Evolutionary conservation across 2,329 filamentous ascomycete species (phyloP), one percentile per base, ranked within the genome.

Genomic region (Aspergillus sojae): DNA sequence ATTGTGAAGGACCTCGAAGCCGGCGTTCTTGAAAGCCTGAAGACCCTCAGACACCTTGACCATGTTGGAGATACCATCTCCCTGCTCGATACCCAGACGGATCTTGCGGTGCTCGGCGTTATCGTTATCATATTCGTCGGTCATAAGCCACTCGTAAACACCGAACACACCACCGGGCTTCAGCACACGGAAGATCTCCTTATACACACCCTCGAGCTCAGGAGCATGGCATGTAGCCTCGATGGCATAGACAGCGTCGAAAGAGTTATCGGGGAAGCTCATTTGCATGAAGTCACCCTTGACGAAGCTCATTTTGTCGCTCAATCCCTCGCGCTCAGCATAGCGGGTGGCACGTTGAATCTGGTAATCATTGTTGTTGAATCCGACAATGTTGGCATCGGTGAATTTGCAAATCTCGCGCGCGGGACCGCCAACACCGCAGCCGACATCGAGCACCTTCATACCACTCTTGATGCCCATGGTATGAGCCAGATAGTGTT

Each of bases 221-320:
- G 94, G 95, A 0, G 95, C 95, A 78, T 99, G 95, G 57, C 96
- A 92, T 3, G 95, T 99, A 3, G 95, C 95, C 82, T 99, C 95
- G 71, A 99, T 98, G 60, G 94, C 94, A 77, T 98, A 98, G 59
- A 97, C 92, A 62, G 93, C 93, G 72, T 98, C 95, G 79, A 98
- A 98, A 23, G 84, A 88, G 84, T 96, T 92, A 75, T 95, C 91
- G 54, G 91, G 89, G 84, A 98, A 98, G 26, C 89, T 89, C 92
- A 98, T 96, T 89, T 97, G 93, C 94, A 98, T 98, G 79, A 99
- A 99, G 76, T 98, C 94, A 59, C 94, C 94, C 86, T 98, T 97
- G 75, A 93, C 90, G 73, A 93, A 98, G 67, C 85, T 86, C 70
- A 97, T 83, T 82, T 97, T 93, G 74, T 92, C 80, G 1, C 89